Percentiles rank a stretch among this genome's conserved stretches.
These are phyloP conservation scores for Psilocybe subaeruginosa DNA, from an alignment of 768 basidiomycete species.

Conservation along the genomic window DNA sequence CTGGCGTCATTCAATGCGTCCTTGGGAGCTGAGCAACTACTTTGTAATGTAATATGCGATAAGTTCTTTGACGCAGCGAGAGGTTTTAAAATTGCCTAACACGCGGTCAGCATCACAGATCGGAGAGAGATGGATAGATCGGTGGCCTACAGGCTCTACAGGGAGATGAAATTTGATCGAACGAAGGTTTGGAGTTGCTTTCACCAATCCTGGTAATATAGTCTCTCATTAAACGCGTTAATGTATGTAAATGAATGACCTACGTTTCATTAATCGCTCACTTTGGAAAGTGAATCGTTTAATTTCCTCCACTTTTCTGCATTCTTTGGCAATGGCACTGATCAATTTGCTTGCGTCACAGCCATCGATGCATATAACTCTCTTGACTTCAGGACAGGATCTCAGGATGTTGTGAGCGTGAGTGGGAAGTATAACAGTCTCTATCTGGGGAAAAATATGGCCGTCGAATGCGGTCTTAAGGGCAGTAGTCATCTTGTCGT, in stretches of 20 bases:
- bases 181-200: constrained; percentile 22
- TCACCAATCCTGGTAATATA: constrained; percentile 18
- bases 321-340: constrained; percentile 29
- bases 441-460: constrained; percentile 25
- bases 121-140: not conserved
- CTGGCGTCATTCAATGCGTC: not conserved
- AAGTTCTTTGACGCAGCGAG: constrained; percentile 6
- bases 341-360: constrained; percentile 28
- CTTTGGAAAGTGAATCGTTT: constrained; percentile 23
- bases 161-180: constrained; percentile 17
- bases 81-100: constrained; percentile 2
- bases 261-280: constrained; percentile 29
- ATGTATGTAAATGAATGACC: not conserved
- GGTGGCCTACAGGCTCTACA: constrained; percentile 3
- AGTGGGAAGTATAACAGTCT: constrained; percentile 25
- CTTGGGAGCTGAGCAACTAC: not conserved
- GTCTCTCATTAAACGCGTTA: not conserved
- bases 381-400: constrained; percentile 30
- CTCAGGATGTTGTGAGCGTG: constrained; percentile 33
- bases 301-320: constrained; percentile 30
- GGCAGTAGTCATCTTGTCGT: constrained; percentile 31
- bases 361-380: constrained; percentile 25
- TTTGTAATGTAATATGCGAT: constrained; percentile 4
- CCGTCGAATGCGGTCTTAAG: constrained; percentile 30
- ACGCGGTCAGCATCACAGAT: not conserved